These are phyloP conservation scores for Lichtheimia hyalospora DNA, from an alignment of 371 early-diverging fungal species.

Conservation along the genomic window DNA sequence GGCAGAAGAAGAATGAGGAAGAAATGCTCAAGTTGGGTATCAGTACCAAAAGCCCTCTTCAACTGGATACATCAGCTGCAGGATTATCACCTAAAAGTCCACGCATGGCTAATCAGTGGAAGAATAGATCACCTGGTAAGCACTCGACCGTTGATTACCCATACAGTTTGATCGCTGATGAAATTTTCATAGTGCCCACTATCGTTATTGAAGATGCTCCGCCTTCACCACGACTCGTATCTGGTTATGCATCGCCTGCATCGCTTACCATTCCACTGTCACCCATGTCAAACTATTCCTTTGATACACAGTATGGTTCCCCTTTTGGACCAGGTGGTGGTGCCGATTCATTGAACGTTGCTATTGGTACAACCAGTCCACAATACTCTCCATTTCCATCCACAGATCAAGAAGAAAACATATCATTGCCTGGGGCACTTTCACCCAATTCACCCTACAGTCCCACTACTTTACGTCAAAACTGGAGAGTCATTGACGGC, in stretches of 20 bases:
- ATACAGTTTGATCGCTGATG: slow-evolving; percentile 4
- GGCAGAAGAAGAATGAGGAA: slow-evolving; percentile 47
- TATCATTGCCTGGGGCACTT: slow-evolving; percentile 4
- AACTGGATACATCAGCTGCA: slow-evolving; percentile 5
- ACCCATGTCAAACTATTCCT: slow-evolving; percentile 34
- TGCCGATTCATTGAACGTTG: slow-evolving; percentile 18
- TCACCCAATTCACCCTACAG: slow-evolving; percentile 9
- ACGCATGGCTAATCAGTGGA: neutral
- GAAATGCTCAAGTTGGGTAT: slow-evolving; percentile 35
- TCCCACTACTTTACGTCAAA: slow-evolving; percentile 13
- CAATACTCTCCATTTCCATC: slow-evolving; percentile 22
- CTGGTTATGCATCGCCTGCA: slow-evolving; percentile 7
- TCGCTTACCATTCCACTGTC: slow-evolving; percentile 20
- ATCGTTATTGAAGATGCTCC: slow-evolving; percentile 36
- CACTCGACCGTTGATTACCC: neutral
- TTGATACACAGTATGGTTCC: slow-evolving; percentile 20
- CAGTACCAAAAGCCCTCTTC: slow-evolving; percentile 10
- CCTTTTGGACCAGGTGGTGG: slow-evolving; percentile 10
- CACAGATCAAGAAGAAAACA: slow-evolving; percentile 18
- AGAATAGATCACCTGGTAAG: slow-evolving; percentile 9
- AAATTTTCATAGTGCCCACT: slow-evolving; percentile 24
- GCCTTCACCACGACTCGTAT: slow-evolving; percentile 9
- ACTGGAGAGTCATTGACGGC: slow-evolving; percentile 36
- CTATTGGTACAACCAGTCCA: slow-evolving; percentile 22
- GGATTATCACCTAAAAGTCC: slow-evolving; percentile 7